Percentiles rank a stretch among this genome's conserved stretches.
These are phyloP conservation scores for Hericium coralloides DNA, from an alignment of 768 basidiomycete species.

Conservation along the genomic window DNA sequence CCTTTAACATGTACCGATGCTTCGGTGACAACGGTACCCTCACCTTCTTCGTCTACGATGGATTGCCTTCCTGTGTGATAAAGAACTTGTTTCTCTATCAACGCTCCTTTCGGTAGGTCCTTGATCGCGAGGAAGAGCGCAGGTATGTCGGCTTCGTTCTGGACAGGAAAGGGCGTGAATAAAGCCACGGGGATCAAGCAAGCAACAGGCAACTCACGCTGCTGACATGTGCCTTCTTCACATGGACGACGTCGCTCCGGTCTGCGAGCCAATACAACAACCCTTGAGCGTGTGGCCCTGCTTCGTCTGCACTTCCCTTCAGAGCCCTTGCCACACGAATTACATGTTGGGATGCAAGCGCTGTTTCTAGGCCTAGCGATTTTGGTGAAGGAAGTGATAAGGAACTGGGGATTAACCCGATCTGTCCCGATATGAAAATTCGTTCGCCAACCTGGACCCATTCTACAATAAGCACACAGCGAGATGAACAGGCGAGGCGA, in stretches of 20 bases:
- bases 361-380: slow-evolving; percentile 54
- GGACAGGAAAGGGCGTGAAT: background rate
- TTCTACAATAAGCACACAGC: background rate
- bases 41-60: slow-evolving; percentile 41
- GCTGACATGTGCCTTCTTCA: slow-evolving; percentile 27
- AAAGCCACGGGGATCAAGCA: background rate
- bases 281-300: slow-evolving; percentile 56
- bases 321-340: slow-evolving; percentile 56
- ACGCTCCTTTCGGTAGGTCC: slow-evolving; percentile 61
- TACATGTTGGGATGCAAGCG: slow-evolving; percentile 76
- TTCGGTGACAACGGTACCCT: slow-evolving; percentile 23
- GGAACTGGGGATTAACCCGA: slow-evolving; percentile 74
- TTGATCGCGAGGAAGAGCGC: slow-evolving; percentile 55
- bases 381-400: slow-evolving; percentile 55
- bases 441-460: slow-evolving; percentile 53
- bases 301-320: slow-evolving; percentile 39
- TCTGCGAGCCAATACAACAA: slow-evolving; percentile 68
- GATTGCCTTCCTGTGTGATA: slow-evolving; percentile 56
- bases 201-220: slow-evolving; percentile 1
- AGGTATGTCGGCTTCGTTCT: slow-evolving; percentile 21
- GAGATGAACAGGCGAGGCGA: background rate
- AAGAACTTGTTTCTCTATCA: slow-evolving; percentile 69
- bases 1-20: slow-evolving; percentile 20
- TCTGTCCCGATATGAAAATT: slow-evolving; percentile 92
- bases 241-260: slow-evolving; percentile 26